A percentile compares a stretch with the other conserved stretches of the same genome.
phyloP scores from a whole-genome alignment of 768 basidiomycete species.

The Leccinum pellstonianum region DNA sequence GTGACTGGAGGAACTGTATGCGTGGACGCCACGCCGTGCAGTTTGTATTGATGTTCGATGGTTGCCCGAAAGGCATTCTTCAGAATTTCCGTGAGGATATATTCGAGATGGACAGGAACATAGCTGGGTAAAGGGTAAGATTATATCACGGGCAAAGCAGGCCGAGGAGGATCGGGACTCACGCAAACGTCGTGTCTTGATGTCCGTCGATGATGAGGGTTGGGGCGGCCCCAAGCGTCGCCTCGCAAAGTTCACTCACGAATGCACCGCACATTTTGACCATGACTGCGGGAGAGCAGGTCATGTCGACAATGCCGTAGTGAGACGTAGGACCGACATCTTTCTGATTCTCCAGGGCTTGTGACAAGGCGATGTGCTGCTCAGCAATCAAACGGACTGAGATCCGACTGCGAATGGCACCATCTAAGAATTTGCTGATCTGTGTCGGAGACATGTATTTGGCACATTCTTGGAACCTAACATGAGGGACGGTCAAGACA shows the following conservation, averaged over 20 bases:
- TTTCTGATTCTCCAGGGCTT: constrained; percentile 50
- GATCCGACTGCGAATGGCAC: constrained; percentile 82
- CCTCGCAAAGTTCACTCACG: constrained; percentile 81
- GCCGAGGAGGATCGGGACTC: constrained; percentile 34
- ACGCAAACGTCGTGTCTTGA: constrained; percentile 74
- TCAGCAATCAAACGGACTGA: constrained; percentile 87
- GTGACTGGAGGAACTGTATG: constrained; percentile 56
- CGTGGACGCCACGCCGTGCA: constrained; percentile 35
- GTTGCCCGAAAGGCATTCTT: constrained; percentile 92
- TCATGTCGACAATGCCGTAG: constrained; percentile 73
- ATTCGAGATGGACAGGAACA: constrained; percentile 88
- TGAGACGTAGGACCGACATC: constrained; percentile 36
- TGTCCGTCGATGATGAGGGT: constrained; percentile 69
- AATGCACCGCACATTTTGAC: constrained; percentile 79
- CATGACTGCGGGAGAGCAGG: constrained; percentile 71
- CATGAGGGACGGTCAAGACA: not conserved
- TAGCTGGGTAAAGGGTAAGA: constrained; percentile 47
- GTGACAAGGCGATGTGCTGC: constrained; percentile 84
- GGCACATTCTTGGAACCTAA: constrained; percentile 81
- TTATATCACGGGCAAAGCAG: constrained; percentile 12
- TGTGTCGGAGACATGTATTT: constrained; percentile 81
- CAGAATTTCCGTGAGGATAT: constrained; percentile 85
- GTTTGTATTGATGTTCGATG: constrained; percentile 66
- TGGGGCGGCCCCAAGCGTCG: constrained; percentile 74
- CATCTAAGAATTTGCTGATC: constrained; percentile 77